These are phyloP conservation scores for Ophioceras dolichostomum DNA, from an alignment of 2,329 filamentous ascomycete species.

Conservation along the genomic window DNA sequence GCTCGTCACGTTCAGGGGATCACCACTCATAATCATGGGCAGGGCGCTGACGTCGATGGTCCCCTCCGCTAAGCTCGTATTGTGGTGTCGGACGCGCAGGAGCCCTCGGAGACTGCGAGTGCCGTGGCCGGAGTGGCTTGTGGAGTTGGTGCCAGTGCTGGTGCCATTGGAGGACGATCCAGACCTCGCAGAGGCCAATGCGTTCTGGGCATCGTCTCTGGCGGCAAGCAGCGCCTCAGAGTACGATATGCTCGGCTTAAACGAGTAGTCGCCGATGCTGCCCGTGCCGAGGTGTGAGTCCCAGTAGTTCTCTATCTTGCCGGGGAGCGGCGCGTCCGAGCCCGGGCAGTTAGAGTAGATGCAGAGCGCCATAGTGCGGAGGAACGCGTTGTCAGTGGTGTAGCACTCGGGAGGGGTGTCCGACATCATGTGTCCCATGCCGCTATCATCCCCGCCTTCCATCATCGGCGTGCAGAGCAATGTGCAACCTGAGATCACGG, in stretches of 20 bases:
- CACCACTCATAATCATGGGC: slow-evolving; percentile 11
- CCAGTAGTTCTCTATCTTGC: slow-evolving; percentile 12
- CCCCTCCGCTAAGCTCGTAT: too few relatives aligned
- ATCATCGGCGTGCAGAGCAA: slow-evolving; percentile 17
- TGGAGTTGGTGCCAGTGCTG: background rate
- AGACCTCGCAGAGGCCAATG: too few relatives aligned
- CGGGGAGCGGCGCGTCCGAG: slow-evolving; percentile 5
- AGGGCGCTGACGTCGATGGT: too few relatives aligned
- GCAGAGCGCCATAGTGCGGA: slow-evolving; percentile 13
- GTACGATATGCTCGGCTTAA: slow-evolving; percentile 7
- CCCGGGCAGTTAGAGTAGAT: slow-evolving; percentile 13
- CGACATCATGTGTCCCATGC: slow-evolving; percentile 12
- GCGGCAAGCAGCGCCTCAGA: slow-evolving; percentile 6
- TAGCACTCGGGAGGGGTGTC: slow-evolving; percentile 13
- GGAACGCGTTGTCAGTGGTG: slow-evolving; percentile 13
- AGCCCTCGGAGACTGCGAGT: slow-evolving; percentile 3
- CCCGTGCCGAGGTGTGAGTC: slow-evolving; percentile 9
- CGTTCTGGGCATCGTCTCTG: too few relatives aligned
- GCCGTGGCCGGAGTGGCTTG: slow-evolving; percentile 1
- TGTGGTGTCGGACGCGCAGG: slow-evolving; percentile 2
- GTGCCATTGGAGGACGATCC: too few relatives aligned
- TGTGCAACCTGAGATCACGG: slow-evolving; percentile 12
- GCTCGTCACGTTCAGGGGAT: slow-evolving; percentile 19
- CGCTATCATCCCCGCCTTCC: slow-evolving; percentile 10
- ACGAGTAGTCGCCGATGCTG: slow-evolving; percentile 6